A percentile compares a stretch with the other conserved stretches of the same genome.
phyloP scores from a whole-genome alignment of 768 basidiomycete genomes.

The Leccinum subtestaceum region DNA sequence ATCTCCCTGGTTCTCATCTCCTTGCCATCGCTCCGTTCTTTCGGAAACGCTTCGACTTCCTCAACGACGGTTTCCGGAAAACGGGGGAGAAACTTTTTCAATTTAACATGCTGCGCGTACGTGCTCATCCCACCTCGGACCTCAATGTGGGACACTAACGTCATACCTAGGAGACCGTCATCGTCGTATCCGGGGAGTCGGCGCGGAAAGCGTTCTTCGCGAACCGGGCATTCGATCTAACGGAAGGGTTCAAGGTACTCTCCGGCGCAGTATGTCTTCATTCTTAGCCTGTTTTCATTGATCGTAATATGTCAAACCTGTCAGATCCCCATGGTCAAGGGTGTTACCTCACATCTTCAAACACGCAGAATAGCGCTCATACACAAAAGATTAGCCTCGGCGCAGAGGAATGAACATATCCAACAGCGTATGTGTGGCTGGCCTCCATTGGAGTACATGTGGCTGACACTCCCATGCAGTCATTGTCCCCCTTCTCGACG shows the following conservation, averaged over 20 bases:
- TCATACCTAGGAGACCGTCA: constrained; percentile 59
- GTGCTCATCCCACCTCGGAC: constrained; percentile 28
- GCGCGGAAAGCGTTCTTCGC: constrained; percentile 69
- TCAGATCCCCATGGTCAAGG: constrained; percentile 74
- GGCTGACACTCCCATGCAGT: constrained; percentile 41
- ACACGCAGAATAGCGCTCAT: constrained; percentile 59
- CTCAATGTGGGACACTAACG: constrained; percentile 16
- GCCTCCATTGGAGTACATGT: neutral
- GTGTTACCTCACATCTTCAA: constrained; percentile 71
- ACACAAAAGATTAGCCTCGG: constrained; percentile 64
- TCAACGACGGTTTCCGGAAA: constrained; percentile 67
- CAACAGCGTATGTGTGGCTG: constrained; percentile 48
- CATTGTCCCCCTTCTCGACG: constrained; percentile 61
- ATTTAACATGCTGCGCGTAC: constrained; percentile 65
- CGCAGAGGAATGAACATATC: constrained; percentile 62
- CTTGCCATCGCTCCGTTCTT: constrained; percentile 68
- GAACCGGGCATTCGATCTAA: constrained; percentile 68
- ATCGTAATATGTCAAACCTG: constrained; percentile 14
- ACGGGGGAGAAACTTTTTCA: constrained; percentile 66
- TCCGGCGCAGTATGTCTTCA: constrained; percentile 64
- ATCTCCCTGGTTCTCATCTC: constrained; percentile 56
- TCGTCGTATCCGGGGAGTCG: constrained; percentile 73
- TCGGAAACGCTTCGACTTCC: constrained; percentile 64
- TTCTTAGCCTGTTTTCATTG: constrained; percentile 11
- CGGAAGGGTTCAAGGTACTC: constrained; percentile 76